Percentiles rank a stretch among this genome's conserved stretches.
Evolutionary conservation across 2,329 filamentous ascomycete genomes (phyloP).

Genomic region (Venturiaceae sp.): DNA sequence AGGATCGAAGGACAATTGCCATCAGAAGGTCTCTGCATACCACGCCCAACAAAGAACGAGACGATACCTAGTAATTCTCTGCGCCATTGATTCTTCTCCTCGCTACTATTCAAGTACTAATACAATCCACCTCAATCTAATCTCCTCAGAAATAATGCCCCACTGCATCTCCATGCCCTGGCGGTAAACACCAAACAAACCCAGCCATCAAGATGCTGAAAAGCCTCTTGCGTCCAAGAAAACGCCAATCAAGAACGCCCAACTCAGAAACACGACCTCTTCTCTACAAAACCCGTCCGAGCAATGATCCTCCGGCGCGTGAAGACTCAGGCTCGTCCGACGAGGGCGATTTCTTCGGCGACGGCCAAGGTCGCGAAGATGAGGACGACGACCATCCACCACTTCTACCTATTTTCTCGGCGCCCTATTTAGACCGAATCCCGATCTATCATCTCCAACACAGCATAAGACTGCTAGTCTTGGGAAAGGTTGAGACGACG

Average conservation of each 20-base stretch:
- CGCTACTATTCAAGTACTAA: no score
- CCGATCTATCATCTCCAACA: conserved; percentile 89
- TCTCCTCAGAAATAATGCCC: neutral
- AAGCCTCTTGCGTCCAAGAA: conserved; percentile 2
- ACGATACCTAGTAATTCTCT: no score
- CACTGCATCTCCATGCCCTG: neutral
- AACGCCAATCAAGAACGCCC: neutral
- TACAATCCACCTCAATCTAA: no score
- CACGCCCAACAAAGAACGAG: no score
- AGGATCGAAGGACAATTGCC: no score
- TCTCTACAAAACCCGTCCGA: neutral
- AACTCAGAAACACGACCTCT: neutral
- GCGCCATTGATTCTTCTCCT: no score
- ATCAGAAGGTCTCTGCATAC: no score
- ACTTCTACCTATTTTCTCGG: conserved; percentile 27
- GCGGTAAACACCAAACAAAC: neutral
- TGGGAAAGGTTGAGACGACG: conserved; percentile 80
- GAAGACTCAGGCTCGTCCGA: conserved; percentile 8
- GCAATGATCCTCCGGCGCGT: neutral
- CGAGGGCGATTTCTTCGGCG: conserved; percentile 15
- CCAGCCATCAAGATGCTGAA: conserved; percentile 3
- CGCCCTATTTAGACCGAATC: conserved; percentile 52
- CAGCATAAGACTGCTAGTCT: conserved; percentile 74
- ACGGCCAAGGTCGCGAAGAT: conserved; percentile 17
- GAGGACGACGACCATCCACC: conserved; percentile 20